These are phyloP conservation scores for Kalmusia sp. DNA, from an alignment of 2,329 filamentous ascomycete genomes.

Conservation along the genomic window DNA sequence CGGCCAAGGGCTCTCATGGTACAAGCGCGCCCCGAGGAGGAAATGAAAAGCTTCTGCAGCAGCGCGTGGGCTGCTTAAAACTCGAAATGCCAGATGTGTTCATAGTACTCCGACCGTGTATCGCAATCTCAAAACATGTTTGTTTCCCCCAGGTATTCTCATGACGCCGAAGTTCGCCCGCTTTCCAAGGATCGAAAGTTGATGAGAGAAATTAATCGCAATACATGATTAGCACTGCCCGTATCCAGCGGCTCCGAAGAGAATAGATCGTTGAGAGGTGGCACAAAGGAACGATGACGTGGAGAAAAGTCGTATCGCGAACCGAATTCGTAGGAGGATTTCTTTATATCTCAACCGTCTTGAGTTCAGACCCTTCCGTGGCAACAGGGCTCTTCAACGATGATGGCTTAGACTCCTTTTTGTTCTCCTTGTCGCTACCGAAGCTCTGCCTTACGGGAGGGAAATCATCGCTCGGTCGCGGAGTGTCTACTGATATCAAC, in stretches of 20 bases:
- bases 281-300: neutral
- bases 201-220: constrained; percentile 15
- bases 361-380: constrained; percentile 50
- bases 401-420: constrained; percentile 28
- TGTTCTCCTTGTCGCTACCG: constrained; percentile 49
- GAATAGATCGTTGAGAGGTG: constrained; percentile 22
- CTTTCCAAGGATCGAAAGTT: constrained; percentile 20
- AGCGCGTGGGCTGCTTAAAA: neutral
- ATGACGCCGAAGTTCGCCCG: constrained; percentile 26
- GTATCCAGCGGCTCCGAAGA: constrained; percentile 38
- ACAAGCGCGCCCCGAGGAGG: constrained; percentile 8
- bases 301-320: neutral
- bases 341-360: constrained; percentile 56
- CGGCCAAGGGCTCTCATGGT: no score
- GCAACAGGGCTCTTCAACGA: constrained; percentile 37
- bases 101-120: constrained; percentile 19
- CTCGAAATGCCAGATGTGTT: constrained; percentile 11
- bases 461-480: constrained; percentile 48
- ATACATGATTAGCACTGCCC: constrained; percentile 19
- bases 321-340: neutral
- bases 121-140: constrained; percentile 20
- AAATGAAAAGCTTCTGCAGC: constrained; percentile 10
- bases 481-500: constrained; percentile 52
- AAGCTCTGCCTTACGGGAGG: constrained; percentile 37
- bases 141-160: constrained; percentile 14